phyloP scores from a whole-genome alignment of 176 grass and related monocot genomes.

The Calamus simplicifolius region DNA sequence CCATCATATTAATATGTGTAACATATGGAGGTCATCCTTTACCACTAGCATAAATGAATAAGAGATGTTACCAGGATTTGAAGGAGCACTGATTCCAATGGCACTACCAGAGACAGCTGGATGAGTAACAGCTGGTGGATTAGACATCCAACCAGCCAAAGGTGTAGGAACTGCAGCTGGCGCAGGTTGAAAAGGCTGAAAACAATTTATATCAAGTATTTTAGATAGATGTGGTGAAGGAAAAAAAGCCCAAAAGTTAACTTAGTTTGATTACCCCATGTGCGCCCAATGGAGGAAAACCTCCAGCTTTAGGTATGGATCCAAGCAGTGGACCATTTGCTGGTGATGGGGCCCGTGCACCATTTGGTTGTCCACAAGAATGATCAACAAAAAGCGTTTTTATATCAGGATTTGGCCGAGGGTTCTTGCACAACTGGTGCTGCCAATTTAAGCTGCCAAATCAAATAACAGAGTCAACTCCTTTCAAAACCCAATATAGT shows the following conservation, averaged over 20 bases:
- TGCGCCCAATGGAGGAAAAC: slow-evolving; percentile 83
- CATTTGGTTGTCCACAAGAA: slow-evolving; percentile 92
- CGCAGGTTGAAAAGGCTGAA: slow-evolving; percentile 87
- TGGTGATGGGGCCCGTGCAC: slow-evolving; percentile 89
- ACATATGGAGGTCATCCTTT: slow-evolving; percentile 7
- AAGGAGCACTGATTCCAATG: slow-evolving; percentile 81
- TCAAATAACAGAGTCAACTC: slow-evolving; percentile 18
- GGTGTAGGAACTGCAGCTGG: slow-evolving; percentile 64
- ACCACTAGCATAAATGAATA: slow-evolving; percentile 4
- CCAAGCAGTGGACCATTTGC: slow-evolving; percentile 78
- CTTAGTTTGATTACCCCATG: slow-evolving; percentile 58
- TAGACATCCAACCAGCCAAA: slow-evolving; percentile 98
- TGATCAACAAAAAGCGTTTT: slow-evolving; percentile 99
- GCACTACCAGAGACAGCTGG: slow-evolving; percentile 72
- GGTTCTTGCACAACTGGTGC: slow-evolving; percentile 99
- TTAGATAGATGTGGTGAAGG: slow-evolving; percentile 11
- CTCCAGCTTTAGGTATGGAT: slow-evolving; percentile 85
- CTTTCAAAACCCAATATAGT: slow-evolving; percentile 1
- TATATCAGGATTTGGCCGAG: slow-evolving; percentile 98
- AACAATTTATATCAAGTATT: slow-evolving; percentile 24
- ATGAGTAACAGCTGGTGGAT: slow-evolving; percentile 70
- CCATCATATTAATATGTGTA: slow-evolving; percentile 6
- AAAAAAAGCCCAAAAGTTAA: background rate
- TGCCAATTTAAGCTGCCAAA: slow-evolving; percentile 96
- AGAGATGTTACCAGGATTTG: slow-evolving; percentile 70